phyloP scores from a whole-genome alignment of 768 basidiomycete species.

The Ramaria sp. region DNA sequence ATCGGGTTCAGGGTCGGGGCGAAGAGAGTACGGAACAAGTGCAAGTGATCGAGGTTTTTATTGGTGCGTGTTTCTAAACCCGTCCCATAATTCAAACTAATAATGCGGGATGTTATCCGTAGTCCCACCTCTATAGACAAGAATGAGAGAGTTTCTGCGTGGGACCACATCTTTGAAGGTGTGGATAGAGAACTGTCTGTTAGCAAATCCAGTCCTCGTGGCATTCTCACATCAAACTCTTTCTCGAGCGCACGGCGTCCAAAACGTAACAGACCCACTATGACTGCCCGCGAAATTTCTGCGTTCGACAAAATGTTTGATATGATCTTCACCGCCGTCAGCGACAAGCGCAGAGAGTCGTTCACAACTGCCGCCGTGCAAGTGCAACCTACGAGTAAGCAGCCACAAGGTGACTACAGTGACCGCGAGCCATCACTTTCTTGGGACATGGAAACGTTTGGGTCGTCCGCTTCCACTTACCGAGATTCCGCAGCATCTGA shows the following conservation, averaged over 20 bases:
- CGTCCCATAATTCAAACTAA: neutral
- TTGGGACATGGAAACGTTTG: neutral
- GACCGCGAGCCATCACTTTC: constrained; percentile 14
- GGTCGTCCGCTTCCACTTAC: neutral
- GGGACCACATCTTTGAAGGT: constrained; percentile 45
- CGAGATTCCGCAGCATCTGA: constrained; percentile 5
- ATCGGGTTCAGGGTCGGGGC: neutral
- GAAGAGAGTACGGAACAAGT: constrained; percentile 3
- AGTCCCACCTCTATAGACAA: neutral
- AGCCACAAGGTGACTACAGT: constrained; percentile 16
- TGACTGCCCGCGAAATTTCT: constrained; percentile 56
- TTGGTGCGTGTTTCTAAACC: neutral
- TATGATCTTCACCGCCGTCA: constrained; percentile 50
- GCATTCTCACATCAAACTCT: constrained; percentile 1
- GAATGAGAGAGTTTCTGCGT: constrained; percentile 20
- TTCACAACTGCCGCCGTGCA: neutral
- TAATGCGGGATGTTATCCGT: neutral
- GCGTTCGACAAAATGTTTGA: constrained; percentile 68
- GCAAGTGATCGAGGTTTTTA: neutral
- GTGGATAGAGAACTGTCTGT: constrained; percentile 23
- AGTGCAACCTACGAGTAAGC: neutral
- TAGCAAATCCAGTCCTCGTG: constrained; percentile 12
- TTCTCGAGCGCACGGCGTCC: neutral
- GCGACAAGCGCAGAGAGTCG: constrained; percentile 15
- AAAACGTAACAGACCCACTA: constrained; percentile 21